Evolutionary conservation across 345 rosid species (phyloP), one percentile per base, ranked within the genome.

Genomic region (Populus ilicifolia): DNA sequence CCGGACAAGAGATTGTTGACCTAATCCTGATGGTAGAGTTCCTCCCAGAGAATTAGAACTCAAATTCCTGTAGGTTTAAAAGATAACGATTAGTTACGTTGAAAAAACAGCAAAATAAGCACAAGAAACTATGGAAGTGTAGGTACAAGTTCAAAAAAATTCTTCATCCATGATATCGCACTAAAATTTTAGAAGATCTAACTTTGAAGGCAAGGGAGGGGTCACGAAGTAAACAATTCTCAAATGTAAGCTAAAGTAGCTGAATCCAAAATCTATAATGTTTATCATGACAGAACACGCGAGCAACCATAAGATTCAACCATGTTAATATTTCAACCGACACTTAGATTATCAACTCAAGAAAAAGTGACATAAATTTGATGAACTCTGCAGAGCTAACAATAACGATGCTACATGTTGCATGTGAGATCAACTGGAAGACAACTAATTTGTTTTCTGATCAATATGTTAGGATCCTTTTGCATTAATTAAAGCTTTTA

Each of bases 1-100:
- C 71, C 74, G 84, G 59, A 73, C 83, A 71, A 96, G 97, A 80
- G 91, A 84, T 66, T 88, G 85, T 74, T 89, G 94, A 79, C 98
- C 97, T 69, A 94, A 87, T 73, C 95, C 95, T 44, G 82, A 59
- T 50, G 99, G 98, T 80, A 96, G 77, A 75, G 82, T 71, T 79
- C 97, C 92, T 66, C 66, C 91, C 80, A 96, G 86, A 72, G 92
- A 83, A 80, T 96, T 96, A 68, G 91, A 69, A 83, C 97, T 93
- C 80, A 96, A 76, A 81, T 96, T 96, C 89, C 97, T 96, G 94
- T 65, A 82, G 65, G 46, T n/a, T 70, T 25, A 61, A 73, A 67
- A 16, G 43, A 27, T n/a, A 63, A 33, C 6, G 16, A 5, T 23
- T 14, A 33, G n/a, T 44, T 43, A 27, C 25, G 11, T 33, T 61